Conservation (phyloP, 495 filamentous ascomycete genomes). For the Sordaria brevicollis region DNA sequence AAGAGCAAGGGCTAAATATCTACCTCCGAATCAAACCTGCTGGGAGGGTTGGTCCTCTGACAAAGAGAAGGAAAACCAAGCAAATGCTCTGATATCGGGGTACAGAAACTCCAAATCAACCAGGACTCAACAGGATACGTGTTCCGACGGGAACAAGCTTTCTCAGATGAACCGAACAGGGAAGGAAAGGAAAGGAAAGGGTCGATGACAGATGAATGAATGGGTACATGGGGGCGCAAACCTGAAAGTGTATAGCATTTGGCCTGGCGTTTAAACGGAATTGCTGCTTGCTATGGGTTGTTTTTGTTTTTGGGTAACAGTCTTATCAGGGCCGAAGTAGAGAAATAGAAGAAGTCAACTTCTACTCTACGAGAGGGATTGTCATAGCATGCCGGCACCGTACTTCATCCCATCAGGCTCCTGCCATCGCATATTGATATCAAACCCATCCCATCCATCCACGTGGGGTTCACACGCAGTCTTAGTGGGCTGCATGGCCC, state of each 20-base stretch:
- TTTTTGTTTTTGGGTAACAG: not conserved
- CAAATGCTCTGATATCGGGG: not conserved
- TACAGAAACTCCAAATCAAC: not conserved
- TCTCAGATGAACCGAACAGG: too few relatives aligned
- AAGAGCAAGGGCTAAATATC: slow-evolving; percentile 40
- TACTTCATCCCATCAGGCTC: not conserved
- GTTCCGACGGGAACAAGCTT: not conserved
- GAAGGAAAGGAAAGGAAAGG: not conserved
- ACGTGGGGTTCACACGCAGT: not conserved
- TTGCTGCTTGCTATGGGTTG: not conserved
- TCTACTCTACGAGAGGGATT: not conserved
- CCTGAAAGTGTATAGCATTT: slow-evolving; percentile 13
- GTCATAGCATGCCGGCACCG: not conserved
- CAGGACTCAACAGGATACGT: not conserved
- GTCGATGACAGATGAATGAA: not conserved
- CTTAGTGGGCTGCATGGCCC: not conserved
- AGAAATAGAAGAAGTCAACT: not conserved
- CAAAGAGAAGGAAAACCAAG: not conserved
- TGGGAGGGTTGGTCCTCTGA: not conserved
- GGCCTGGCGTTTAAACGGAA: slow-evolving; percentile 21
- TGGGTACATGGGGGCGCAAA: not conserved
- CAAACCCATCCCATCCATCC: not conserved
- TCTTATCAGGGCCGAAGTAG: not conserved
- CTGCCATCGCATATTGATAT: not conserved
- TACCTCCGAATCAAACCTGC: not conserved